phyloP scores from a whole-genome alignment of 495 filamentous ascomycete species.

The Penicillium angulare region DNA sequence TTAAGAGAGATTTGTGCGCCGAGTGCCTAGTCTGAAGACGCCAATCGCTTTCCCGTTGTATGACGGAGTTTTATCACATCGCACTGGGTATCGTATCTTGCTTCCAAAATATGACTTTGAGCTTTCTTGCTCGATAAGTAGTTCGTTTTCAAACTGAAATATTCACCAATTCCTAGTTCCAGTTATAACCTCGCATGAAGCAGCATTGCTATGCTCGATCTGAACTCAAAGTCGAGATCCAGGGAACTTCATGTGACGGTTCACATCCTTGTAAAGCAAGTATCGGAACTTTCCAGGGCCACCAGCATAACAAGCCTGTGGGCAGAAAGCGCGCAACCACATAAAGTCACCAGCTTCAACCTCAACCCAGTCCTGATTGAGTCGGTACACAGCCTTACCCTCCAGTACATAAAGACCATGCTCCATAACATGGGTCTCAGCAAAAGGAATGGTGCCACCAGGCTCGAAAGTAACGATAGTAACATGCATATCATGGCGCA shows the following conservation, averaged over 20 bases:
- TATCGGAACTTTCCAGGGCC: constrained; percentile 32
- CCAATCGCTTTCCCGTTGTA: too few species aligned
- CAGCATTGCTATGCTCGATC: too few species aligned
- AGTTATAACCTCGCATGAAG: background rate
- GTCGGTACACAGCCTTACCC: constrained; percentile 29
- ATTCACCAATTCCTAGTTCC: too few species aligned
- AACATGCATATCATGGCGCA: constrained; percentile 31
- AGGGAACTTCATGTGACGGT: constrained; percentile 34
- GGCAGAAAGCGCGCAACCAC: constrained; percentile 33
- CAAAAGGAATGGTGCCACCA: constrained; percentile 25
- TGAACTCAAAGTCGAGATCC: too few species aligned
- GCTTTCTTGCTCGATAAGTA: too few species aligned
- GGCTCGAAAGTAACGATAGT: constrained; percentile 29
- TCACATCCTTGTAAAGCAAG: constrained; percentile 32
- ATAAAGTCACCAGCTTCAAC: constrained; percentile 33
- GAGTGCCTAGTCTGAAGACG: too few species aligned
- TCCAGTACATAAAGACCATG: constrained; percentile 28
- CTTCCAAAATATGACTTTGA: too few species aligned
- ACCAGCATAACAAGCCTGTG: constrained; percentile 32
- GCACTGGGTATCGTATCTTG: too few species aligned
- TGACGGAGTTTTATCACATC: too few species aligned
- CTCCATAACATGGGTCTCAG: constrained; percentile 29
- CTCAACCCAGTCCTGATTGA: constrained; percentile 33
- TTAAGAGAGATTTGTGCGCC: too few species aligned
- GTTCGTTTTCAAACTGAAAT: too few species aligned